Evolutionary conservation across 2,329 filamentous ascomycete species (phyloP).

Genomic region (Fulvia fulva): DNA sequence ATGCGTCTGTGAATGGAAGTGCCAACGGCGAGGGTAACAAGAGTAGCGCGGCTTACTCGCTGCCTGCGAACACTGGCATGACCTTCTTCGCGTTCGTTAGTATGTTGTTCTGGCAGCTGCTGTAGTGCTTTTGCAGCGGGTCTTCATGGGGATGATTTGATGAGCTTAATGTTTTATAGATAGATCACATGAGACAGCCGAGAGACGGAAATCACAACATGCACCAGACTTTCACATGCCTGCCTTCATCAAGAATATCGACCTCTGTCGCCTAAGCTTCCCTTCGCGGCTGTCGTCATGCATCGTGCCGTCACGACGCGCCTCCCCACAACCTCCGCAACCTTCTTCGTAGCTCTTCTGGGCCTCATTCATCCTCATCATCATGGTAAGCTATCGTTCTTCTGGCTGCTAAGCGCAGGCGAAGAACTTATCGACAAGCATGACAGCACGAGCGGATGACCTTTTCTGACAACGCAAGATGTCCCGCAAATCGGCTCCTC

Average conservation of each 20-base stretch:
- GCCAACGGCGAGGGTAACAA: conserved; percentile 13
- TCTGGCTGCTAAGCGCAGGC: too few relatives aligned
- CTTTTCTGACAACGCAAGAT: too few relatives aligned
- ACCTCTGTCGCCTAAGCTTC: neutral
- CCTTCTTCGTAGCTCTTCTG: neutral
- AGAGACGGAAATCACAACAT: neutral
- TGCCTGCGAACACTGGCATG: conserved; percentile 14
- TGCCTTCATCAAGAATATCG: neutral
- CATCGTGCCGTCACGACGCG: neutral
- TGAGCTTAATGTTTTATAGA: neutral
- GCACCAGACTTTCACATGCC: neutral
- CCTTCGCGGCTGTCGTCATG: neutral
- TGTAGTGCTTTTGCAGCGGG: too few relatives aligned
- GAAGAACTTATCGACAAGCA: too few relatives aligned
- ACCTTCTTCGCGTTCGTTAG: conserved; percentile 21
- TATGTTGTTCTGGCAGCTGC: conserved; percentile 23
- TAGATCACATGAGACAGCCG: neutral
- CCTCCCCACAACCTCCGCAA: neutral
- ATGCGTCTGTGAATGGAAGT: conserved; percentile 25
- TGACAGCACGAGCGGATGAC: too few relatives aligned
- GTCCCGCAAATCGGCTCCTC: neutral
- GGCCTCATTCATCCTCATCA: neutral
- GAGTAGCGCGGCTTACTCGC: conserved; percentile 2
- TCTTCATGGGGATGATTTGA: conserved; percentile 1
- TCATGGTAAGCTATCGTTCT: too few relatives aligned